phyloP scores from a whole-genome alignment of 2,329 filamentous ascomycete genomes.

The Venturia nashicola region DNA sequence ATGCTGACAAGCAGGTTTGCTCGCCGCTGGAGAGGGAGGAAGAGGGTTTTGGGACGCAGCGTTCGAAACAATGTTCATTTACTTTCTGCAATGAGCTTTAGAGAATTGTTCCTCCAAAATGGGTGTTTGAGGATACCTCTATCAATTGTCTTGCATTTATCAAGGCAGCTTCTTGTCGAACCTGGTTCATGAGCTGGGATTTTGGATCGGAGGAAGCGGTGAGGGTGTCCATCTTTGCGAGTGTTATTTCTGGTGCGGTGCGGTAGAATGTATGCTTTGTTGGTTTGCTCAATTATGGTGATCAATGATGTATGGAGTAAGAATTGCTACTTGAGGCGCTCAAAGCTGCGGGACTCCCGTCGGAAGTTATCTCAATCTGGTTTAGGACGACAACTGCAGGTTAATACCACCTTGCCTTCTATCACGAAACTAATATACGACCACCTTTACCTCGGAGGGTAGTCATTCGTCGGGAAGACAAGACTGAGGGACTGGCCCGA shows the following conservation, averaged over 20 bases:
- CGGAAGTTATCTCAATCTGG: not conserved
- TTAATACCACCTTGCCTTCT: not conserved
- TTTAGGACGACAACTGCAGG: not conserved
- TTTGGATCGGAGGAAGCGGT: slow-evolving; percentile 25
- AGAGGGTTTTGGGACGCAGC: slow-evolving; percentile 40
- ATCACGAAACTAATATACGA: not conserved
- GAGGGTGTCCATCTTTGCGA: slow-evolving; percentile 21
- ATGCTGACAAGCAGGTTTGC: slow-evolving; percentile 35
- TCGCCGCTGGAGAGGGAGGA: slow-evolving; percentile 38
- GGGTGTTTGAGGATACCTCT: slow-evolving; percentile 23
- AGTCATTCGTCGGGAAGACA: not conserved
- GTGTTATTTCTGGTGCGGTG: not conserved
- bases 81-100: slow-evolving; percentile 31
- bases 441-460: not conserved
- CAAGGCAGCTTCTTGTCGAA: slow-evolving; percentile 40
- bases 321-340: no score
- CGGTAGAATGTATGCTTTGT: not conserved
- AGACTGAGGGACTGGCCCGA: not conserved
- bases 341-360: not conserved
- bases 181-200: slow-evolving; percentile 37
- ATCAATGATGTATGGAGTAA: not conserved
- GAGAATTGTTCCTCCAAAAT: not conserved
- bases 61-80: slow-evolving; percentile 45
- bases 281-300: not conserved
- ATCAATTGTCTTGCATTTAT: slow-evolving; percentile 38